These are phyloP conservation scores for Verticillium alfalfae DNA, from an alignment of 2,329 filamentous ascomycete genomes.

Conservation along the genomic window DNA sequence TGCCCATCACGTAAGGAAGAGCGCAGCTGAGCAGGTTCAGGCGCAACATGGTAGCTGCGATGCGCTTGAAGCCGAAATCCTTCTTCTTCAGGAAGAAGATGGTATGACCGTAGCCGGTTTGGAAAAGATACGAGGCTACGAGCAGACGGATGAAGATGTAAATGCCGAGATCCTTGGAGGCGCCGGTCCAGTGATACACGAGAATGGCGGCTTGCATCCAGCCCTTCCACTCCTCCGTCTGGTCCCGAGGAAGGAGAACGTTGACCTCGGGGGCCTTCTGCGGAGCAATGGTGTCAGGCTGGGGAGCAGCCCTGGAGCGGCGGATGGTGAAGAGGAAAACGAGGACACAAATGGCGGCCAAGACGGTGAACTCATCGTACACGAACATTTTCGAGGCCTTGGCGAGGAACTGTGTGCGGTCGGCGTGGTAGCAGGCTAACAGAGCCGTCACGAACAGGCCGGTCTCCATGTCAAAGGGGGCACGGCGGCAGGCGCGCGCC, in stretches of 20 bases:
- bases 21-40: slow-evolving; percentile 49
- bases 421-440: slow-evolving; percentile 15
- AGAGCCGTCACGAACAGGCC: slow-evolving; percentile 18
- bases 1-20: slow-evolving; percentile 50
- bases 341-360: slow-evolving; percentile 8
- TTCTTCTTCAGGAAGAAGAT: slow-evolving; percentile 48
- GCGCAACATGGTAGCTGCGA: slow-evolving; percentile 41
- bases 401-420: slow-evolving; percentile 19
- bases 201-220: slow-evolving; percentile 51
- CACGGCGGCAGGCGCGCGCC: neutral
- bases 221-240: slow-evolving; percentile 62
- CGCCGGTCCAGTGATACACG: slow-evolving; percentile 53
- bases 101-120: slow-evolving; percentile 57
- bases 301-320: neutral
- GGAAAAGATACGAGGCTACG: slow-evolving; percentile 54
- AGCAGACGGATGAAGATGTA: slow-evolving; percentile 49
- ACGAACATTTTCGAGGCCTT: slow-evolving; percentile 19
- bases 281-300: neutral
- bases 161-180: slow-evolving; percentile 40
- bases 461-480: slow-evolving; percentile 12
- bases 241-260: slow-evolving; percentile 37
- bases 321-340: slow-evolving; percentile 11
- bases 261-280: slow-evolving; percentile 7
- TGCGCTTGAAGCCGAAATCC: slow-evolving; percentile 49
- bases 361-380: slow-evolving; percentile 10